Percentiles rank a stretch among this genome's conserved stretches.
These are phyloP conservation scores for Acanthamoeba healyi DNA, from an alignment of 208 protist species.

Conservation along the genomic window DNA sequence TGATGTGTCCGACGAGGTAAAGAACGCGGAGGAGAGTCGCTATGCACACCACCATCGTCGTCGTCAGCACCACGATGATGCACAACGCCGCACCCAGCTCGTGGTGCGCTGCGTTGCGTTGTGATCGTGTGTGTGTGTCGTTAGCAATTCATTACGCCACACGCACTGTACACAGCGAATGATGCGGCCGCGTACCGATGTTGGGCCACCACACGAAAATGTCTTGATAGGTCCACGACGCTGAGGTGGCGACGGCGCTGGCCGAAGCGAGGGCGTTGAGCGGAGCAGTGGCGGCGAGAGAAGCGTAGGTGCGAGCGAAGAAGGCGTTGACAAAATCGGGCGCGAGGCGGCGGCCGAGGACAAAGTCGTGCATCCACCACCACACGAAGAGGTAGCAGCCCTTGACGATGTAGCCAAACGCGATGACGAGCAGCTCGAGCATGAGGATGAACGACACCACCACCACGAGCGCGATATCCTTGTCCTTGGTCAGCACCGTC, in stretches of 20 bases:
- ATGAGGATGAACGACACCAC: conserved; percentile 62
- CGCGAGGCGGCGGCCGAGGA: neutral
- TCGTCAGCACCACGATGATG: conserved; percentile 56
- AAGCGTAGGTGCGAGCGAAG: conserved; percentile 1
- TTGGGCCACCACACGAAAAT: conserved; percentile 56
- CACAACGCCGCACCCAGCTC: conserved; percentile 42
- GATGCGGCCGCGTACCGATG: neutral
- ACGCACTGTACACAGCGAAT: no score
- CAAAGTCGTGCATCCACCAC: conserved; percentile 50
- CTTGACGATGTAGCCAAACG: conserved; percentile 56
- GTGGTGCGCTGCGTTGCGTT: neutral
- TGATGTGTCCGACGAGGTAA: conserved; percentile 26
- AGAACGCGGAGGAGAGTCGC: neutral
- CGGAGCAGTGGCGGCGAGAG: neutral
- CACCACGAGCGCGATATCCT: conserved; percentile 62
- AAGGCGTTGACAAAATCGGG: conserved; percentile 25
- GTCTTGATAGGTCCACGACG: neutral
- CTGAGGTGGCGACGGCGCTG: neutral
- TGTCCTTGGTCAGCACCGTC: conserved; percentile 57
- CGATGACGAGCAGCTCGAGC: conserved; percentile 30
- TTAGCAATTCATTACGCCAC: neutral
- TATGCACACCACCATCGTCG: conserved; percentile 24
- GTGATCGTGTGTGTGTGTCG: neutral
- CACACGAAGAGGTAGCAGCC: conserved; percentile 54
- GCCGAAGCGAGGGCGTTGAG: neutral